Evolutionary conservation across 2,329 filamentous ascomycete species (phyloP), one percentile per base, ranked within the genome.

Genomic region (Lecanosticta acicola): DNA sequence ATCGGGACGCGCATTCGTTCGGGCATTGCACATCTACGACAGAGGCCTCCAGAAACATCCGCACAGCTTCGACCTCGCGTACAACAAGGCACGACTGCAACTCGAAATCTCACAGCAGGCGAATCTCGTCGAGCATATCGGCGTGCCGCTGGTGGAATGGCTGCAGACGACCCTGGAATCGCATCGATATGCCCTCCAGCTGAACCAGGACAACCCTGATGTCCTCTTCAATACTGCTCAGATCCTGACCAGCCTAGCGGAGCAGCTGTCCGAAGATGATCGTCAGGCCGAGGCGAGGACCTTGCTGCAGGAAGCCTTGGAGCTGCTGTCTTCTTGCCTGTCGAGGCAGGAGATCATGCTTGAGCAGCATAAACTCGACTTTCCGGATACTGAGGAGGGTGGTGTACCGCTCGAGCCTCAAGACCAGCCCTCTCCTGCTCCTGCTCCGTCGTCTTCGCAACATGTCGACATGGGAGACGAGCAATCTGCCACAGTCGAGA

Each of bases 61-160:
- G 1, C 59, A 62, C 8, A 80, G 75, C 16, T 83, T 87, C 65
- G 84, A 87, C 65, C 71, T 87, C 29, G 83, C 83, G 9, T 87
- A 87, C 63, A 87, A 87, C 64, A 86, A 85, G 78, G 83, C 84
- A 19, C 75, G 82, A 51, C 73, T 87, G 24, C 77, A 86, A 62
- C 81, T 85, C 59, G 80, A 84, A 59, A 76, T 87, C 48, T 79
- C 80, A 16, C 83, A 85, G 51, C 79, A 87, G 62, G 76, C 78
- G 3, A 74, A 77, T 49, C 68, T 87, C 16, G 69, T 78, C n/a
- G 65, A 72, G 2, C 73, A 81, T 48, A 66, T 86, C n/a, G 74
- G 76, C 0, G 68, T 70, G 2, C 69, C 76, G 16, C 65, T 75
- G 10, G 58, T 74, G 2, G 72, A 77, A n/a, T 69, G 81, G 18